phyloP scores from a whole-genome alignment of 1,139 yeast genomes.

The Protomyces gravidus region DNA sequence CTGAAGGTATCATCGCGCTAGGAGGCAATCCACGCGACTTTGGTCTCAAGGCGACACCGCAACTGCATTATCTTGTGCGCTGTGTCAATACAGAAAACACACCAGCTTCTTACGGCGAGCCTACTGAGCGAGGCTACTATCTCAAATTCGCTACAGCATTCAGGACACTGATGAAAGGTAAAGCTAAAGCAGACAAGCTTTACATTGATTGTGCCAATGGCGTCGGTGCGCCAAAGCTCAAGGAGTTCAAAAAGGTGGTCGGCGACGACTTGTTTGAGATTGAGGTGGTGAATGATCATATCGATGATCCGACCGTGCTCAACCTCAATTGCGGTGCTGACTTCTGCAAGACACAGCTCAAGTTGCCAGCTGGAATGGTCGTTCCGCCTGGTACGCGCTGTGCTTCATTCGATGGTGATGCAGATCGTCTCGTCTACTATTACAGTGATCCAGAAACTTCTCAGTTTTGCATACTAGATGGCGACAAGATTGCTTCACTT shows the following conservation, averaged over 20 bases:
- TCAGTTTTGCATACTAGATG: slow-evolving; percentile 72
- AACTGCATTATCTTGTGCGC: slow-evolving; percentile 81
- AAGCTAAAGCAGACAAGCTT: slow-evolving; percentile 37
- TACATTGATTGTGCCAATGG: slow-evolving; percentile 68
- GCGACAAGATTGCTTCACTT: slow-evolving; percentile 87
- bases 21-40: slow-evolving; percentile 52
- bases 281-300: slow-evolving; percentile 58
- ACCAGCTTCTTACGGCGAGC: slow-evolving; percentile 53
- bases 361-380: slow-evolving; percentile 60
- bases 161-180: slow-evolving; percentile 36
- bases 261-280: slow-evolving; percentile 45
- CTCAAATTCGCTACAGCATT: slow-evolving; percentile 54
- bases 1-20: slow-evolving; percentile 58
- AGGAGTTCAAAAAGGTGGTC: slow-evolving; percentile 44
- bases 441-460: slow-evolving; percentile 48
- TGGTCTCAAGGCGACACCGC: slow-evolving; percentile 86
- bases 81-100: slow-evolving; percentile 50
- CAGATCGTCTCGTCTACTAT: slow-evolving; percentile 88
- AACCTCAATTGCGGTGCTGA: slow-evolving; percentile 93
- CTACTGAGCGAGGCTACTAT: slow-evolving; percentile 69
- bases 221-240: slow-evolving; percentile 79
- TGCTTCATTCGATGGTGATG: slow-evolving; percentile 95
- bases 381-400: slow-evolving; percentile 47
- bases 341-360: slow-evolving; percentile 83
- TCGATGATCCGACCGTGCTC: slow-evolving; percentile 53